Conservation (phyloP, 257 asterid genomes). For the Fraxinus anomala region DNA sequence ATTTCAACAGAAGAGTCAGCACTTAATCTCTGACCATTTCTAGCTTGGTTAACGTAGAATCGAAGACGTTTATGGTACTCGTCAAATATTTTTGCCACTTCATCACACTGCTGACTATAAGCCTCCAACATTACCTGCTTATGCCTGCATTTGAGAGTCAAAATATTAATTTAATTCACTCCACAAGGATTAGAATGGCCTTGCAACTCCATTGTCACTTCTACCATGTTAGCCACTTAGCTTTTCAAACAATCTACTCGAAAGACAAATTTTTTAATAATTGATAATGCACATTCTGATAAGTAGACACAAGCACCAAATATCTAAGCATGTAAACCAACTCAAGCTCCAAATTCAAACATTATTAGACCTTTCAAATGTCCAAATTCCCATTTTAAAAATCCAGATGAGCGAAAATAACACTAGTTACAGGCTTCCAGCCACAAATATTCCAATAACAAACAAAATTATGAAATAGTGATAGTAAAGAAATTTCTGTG, state of each 20-base stretch:
- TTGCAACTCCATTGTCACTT: too few species aligned
- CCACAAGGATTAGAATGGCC: too few species aligned
- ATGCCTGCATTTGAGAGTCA: slow-evolving; percentile 60
- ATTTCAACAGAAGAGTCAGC: slow-evolving; percentile 62
- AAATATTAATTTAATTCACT: slow-evolving; percentile 23
- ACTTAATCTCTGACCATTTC: slow-evolving; percentile 69
- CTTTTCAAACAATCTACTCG: too few species aligned
- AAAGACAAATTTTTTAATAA: too few species aligned
- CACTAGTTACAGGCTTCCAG: neutral
- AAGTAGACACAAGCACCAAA: neutral
- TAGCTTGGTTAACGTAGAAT: slow-evolving; percentile 77
- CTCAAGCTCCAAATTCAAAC: neutral
- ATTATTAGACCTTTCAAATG: neutral
- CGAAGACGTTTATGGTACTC: slow-evolving; percentile 91
- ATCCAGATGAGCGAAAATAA: neutral
- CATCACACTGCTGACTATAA: slow-evolving; percentile 88
- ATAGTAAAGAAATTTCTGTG: neutral
- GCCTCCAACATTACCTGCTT: slow-evolving; percentile 93
- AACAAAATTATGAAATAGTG: neutral
- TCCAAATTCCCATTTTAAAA: neutral
- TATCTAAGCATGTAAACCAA: too few species aligned
- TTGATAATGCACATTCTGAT: neutral
- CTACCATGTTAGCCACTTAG: too few species aligned
- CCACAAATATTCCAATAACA: neutral
- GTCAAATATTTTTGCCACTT: slow-evolving; percentile 88